Percentiles rank a stretch among this genome's conserved stretches.
These are phyloP conservation scores for Amauroascus niger DNA, from an alignment of 2,329 filamentous ascomycete genomes.

Conservation along the genomic window DNA sequence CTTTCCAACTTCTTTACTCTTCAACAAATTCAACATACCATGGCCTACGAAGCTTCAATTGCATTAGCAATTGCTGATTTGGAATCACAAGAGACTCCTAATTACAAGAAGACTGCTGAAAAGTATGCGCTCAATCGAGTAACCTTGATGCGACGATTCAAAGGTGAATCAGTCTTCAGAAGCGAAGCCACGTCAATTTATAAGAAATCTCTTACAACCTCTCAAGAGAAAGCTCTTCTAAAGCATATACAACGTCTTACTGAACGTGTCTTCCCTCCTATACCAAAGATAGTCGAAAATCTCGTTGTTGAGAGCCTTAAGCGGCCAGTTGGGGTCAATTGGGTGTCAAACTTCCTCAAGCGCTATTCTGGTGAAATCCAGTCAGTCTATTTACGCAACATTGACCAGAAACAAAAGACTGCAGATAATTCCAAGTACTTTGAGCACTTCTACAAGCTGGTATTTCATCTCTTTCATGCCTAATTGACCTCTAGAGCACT, in stretches of 20 bases:
- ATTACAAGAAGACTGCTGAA: slow-evolving; percentile 1
- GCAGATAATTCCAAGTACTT: slow-evolving; percentile 11
- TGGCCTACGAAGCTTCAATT: slow-evolving; percentile 7
- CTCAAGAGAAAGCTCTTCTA: slow-evolving; percentile 4
- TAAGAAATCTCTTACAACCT: neutral
- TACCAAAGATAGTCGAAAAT: neutral
- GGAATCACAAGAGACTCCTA: neutral
- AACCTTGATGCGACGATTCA: neutral
- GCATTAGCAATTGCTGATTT: slow-evolving; percentile 10
- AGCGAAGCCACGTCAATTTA: neutral
- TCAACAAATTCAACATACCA: neutral
- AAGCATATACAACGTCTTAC: slow-evolving; percentile 3
- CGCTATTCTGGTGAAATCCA: neutral
- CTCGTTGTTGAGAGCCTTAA: slow-evolving; percentile 1
- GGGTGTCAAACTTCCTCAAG: neutral
- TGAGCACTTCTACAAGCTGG: slow-evolving; percentile 2
- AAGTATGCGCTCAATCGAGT: neutral
- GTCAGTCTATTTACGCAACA: slow-evolving; percentile 1
- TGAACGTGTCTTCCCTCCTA: neutral
- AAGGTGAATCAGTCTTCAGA: neutral
- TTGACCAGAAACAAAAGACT: slow-evolving; percentile 4
- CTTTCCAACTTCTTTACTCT: neutral
- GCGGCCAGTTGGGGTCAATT: neutral
- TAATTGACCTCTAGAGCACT: neutral
- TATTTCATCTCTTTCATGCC: slow-evolving; percentile 2